Percentiles rank a stretch among this genome's conserved stretches.
phyloP scores from a whole-genome alignment of 73 alveolate genomes.

The Paramecium biaurelia region DNA sequence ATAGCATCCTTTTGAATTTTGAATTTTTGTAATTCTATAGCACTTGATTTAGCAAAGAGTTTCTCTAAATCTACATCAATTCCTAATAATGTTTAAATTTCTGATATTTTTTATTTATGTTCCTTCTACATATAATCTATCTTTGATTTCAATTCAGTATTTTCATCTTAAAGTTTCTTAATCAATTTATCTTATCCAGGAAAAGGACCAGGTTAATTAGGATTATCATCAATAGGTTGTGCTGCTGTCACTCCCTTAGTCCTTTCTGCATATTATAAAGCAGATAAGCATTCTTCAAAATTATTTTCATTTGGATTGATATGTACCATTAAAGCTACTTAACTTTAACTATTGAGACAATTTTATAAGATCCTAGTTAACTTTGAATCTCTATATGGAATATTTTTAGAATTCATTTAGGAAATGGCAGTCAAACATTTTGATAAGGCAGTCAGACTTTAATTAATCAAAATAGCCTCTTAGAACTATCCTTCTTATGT shows the following conservation, averaged over 20 bases:
- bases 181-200: constrained; percentile 50
- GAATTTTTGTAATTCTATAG: constrained; percentile 46
- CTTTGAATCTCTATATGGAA: constrained; percentile 63
- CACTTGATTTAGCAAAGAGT: constrained; percentile 10
- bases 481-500: constrained; percentile 58
- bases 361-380: constrained; percentile 55
- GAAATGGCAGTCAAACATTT: constrained; percentile 52
- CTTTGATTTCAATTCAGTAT: constrained; percentile 45
- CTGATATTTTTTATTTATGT: constrained; percentile 47
- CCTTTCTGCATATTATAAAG: constrained; percentile 56
- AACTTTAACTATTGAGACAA: constrained; percentile 49
- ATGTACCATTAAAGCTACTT: constrained; percentile 43
- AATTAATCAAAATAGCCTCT: constrained; percentile 58
- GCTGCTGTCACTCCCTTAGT: constrained; percentile 51
- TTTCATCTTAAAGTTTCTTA: constrained; percentile 42
- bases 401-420: constrained; percentile 52
- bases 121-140: constrained; percentile 50
- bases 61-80: constrained; percentile 59
- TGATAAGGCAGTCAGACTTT: constrained; percentile 57
- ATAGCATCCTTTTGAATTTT: constrained; percentile 57
- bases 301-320: constrained; percentile 63
- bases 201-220: constrained; percentile 8
- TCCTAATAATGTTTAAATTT: constrained; percentile 54
- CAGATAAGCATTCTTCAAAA: constrained; percentile 61
- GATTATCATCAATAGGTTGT: not conserved